Conservation (phyloP, 257 asterid species). For the Lycium barbarum region DNA sequence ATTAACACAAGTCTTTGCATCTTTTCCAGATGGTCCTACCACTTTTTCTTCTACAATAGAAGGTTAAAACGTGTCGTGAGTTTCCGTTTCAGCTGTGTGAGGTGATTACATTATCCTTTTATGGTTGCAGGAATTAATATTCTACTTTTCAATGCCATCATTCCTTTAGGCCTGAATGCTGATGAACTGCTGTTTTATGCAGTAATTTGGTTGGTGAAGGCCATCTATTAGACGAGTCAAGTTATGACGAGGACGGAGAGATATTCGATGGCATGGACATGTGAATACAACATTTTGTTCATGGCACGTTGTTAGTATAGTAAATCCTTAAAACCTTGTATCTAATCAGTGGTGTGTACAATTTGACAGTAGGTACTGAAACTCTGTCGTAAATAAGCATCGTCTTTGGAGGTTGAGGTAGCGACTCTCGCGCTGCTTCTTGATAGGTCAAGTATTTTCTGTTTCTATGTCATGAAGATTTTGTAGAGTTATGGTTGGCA, state of each 20-base stretch:
- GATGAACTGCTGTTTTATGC: conserved; percentile 35
- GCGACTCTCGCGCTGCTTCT: conserved; percentile 12
- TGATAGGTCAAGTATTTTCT: neutral
- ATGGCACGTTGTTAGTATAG: conserved; percentile 12
- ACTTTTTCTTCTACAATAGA: conserved; percentile 96
- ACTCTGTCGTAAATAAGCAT: conserved; percentile 21
- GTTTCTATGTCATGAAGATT: neutral
- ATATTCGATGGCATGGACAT: conserved; percentile 90
- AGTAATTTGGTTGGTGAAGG: conserved; percentile 72
- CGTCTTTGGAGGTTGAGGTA: conserved; percentile 24
- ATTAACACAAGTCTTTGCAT: conserved; percentile 25
- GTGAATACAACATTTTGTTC: conserved; percentile 40
- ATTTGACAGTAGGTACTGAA: conserved; percentile 25
- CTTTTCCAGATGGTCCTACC: conserved; percentile 82
- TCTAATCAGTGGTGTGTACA: neutral
- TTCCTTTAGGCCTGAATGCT: conserved; percentile 8
- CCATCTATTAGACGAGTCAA: conserved; percentile 41
- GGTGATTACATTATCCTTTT: conserved; percentile 51
- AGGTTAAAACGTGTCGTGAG: conserved; percentile 86
- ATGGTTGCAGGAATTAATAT: neutral
- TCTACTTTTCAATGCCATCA: neutral
- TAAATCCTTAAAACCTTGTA: conserved; percentile 6
- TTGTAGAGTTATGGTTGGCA: neutral
- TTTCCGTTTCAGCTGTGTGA: conserved; percentile 89
- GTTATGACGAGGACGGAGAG: conserved; percentile 67